Evolutionary conservation across 2,329 filamentous ascomycete species (phyloP), one percentile per base, ranked within the genome.

Genomic region (Fusarium guadeloupense): DNA sequence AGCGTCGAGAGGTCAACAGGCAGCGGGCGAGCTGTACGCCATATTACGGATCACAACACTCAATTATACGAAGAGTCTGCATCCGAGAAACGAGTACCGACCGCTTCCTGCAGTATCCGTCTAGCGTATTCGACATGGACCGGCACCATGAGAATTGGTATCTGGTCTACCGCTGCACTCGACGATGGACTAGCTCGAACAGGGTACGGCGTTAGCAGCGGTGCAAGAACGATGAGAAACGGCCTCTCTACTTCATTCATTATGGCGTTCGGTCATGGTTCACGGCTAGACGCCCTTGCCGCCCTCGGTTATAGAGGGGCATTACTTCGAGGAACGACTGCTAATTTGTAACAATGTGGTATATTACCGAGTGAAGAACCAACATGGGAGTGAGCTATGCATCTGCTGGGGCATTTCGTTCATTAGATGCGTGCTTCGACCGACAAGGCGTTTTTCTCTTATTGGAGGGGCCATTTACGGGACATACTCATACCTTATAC

Each of bases 181-280:
- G 43, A 66, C 31, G 16, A 55, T 37, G 42, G 21, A 38, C 35
- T 37, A 61, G 54, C 41, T 42, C n/a, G 47, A 41, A 40, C 16
- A 34, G 39, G 47, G 26, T 37, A 47, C 31, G 39, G 48, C 34
- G 54, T 54, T 26, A 34, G 52, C 37, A 53, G 54, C 51, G 51
- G 43, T 47, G 20, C 21, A 55, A 37, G 44, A 46, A 62, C 62
- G 59, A 69, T 60, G 64, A 66, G 59, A 65, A 55, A 69, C 62
- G 66, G 56, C 59, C 59, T 66, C 46, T 44, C 37, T 53, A 62
- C 54, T 66, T 62, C 49, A 66, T 62, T 67, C 59, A 62, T 54
- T 54, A 56, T 48, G 59, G 67, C 67, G 56, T 59, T 64, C 31
- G 64, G 57, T 64, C 62, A 66, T 56, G 56, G 49, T 61, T 66